These are phyloP conservation scores for Aspergillus biplanus DNA, from an alignment of 495 filamentous ascomycete species.

Conservation along the genomic window DNA sequence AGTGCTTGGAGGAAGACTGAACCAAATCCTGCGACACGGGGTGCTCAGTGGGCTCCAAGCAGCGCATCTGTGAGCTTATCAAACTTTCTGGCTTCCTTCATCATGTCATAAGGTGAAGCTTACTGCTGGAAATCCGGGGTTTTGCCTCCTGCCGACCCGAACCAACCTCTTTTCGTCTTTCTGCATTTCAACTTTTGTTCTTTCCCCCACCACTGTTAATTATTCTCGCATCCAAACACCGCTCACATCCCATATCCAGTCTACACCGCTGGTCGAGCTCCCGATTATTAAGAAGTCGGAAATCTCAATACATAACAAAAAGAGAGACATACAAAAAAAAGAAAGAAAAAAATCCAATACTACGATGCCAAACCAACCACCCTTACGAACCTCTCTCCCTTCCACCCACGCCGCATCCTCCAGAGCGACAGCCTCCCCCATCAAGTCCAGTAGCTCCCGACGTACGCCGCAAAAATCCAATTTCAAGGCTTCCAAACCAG, in stretches of 20 bases:
- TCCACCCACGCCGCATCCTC: constrained; percentile 41
- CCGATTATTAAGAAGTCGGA: background rate
- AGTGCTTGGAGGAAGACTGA: too few relatives aligned
- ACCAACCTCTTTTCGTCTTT: constrained; percentile 10
- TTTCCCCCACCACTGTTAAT: background rate
- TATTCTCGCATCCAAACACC: background rate
- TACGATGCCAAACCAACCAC: constrained; percentile 44
- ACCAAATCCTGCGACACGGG: too few relatives aligned
- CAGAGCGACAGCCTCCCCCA: constrained; percentile 27
- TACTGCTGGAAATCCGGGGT: constrained; percentile 23
- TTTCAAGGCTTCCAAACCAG: constrained; percentile 41
- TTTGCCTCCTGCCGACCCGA: constrained; percentile 25
- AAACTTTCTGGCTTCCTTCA: too few relatives aligned
- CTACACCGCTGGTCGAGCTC: too few relatives aligned
- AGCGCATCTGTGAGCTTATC: too few relatives aligned
- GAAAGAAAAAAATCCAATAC: constrained; percentile 14
- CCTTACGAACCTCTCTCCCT: constrained; percentile 59
- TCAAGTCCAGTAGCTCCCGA: constrained; percentile 25
- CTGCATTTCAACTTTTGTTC: constrained; percentile 9
- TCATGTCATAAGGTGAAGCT: constrained; percentile 5
- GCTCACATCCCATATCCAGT: too few relatives aligned
- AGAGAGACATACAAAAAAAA: constrained; percentile 7
- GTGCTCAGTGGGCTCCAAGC: too few relatives aligned
- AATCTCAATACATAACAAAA: background rate
- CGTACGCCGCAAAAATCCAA: constrained; percentile 28